Percentiles rank a stretch among this genome's conserved stretches.
Conservation (phyloP, 1,284 basidiomycete species). For the Cutaneotrichosporon sp. region DNA sequence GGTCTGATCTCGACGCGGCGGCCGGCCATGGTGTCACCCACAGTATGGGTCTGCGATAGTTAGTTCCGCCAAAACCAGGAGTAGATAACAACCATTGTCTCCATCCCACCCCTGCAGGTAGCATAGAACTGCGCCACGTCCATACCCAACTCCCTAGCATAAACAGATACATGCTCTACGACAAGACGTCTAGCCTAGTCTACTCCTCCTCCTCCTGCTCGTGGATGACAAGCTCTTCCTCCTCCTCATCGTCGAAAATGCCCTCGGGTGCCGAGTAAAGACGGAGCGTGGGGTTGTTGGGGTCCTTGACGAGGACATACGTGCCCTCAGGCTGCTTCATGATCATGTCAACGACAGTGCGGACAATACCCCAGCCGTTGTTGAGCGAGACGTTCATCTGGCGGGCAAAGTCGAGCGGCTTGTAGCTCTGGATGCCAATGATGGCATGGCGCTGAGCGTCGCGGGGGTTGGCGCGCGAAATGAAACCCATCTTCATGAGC, state of each 20-base stretch:
- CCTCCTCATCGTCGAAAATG: conserved; percentile 78
- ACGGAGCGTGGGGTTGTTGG: conserved; percentile 90
- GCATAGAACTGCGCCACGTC: background rate
- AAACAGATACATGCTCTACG: conserved; percentile 11
- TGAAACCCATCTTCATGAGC: conserved; percentile 90
- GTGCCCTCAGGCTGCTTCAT: conserved; percentile 96
- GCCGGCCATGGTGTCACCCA: too few species aligned
- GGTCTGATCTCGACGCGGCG: too few species aligned
- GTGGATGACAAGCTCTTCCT: conserved; percentile 56
- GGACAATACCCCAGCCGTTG: conserved; percentile 98
- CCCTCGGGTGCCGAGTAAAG: conserved; percentile 85
- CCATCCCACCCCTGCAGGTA: background rate
- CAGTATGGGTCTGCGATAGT: too few species aligned
- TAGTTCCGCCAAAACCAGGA: too few species aligned
- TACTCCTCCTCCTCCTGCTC: conserved; percentile 29
- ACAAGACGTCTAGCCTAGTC: conserved; percentile 7
- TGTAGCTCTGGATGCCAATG: conserved; percentile 88
- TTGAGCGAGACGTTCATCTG: conserved; percentile 93
- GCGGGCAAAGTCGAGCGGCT: conserved; percentile 86
- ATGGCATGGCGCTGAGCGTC: conserved; percentile 95
- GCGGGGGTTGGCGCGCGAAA: conserved; percentile 87
- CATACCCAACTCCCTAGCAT: background rate
- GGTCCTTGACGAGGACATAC: conserved; percentile 91
- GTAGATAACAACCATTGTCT: too few species aligned
- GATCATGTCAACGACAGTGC: conserved; percentile 84